phyloP scores from a whole-genome alignment of 306 rosid species.

The Gillenia trifoliata region DNA sequence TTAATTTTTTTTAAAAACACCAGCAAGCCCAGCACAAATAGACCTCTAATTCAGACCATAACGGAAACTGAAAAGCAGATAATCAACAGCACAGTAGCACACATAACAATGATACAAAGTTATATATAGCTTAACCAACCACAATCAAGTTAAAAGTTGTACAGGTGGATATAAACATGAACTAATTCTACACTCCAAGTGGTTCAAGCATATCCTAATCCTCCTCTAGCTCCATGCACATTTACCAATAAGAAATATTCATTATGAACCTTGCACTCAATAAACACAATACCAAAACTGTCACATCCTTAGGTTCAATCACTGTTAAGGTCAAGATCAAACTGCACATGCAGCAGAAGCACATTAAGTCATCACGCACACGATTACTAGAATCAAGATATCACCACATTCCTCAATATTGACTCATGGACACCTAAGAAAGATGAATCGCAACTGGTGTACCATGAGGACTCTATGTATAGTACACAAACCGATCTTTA shows the following conservation, averaged over 20 bases:
- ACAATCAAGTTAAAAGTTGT: not conserved
- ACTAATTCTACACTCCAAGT: not conserved
- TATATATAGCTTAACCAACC: not conserved
- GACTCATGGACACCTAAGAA: not conserved
- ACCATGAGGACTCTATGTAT: not conserved
- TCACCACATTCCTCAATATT: not conserved
- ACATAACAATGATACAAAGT: not conserved
- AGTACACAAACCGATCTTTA: not conserved
- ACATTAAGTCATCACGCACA: no score
- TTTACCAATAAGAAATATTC: not conserved
- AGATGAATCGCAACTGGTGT: not conserved
- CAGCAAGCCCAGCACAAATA: not conserved
- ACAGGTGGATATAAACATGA: not conserved
- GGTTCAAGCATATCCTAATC: not conserved
- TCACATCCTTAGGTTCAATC: not conserved
- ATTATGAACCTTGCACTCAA: not conserved
- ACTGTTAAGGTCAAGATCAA: not conserved
- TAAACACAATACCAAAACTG: not conserved
- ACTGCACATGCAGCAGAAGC: not conserved
- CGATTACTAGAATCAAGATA: not conserved
- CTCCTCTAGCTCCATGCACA: not conserved
- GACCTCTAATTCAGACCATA: not conserved
- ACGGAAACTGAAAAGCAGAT: not conserved
- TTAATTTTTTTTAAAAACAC: not conserved
- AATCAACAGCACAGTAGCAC: not conserved